phyloP scores from a whole-genome alignment of 495 filamentous ascomycete species.

The Podospora fimiseda region DNA sequence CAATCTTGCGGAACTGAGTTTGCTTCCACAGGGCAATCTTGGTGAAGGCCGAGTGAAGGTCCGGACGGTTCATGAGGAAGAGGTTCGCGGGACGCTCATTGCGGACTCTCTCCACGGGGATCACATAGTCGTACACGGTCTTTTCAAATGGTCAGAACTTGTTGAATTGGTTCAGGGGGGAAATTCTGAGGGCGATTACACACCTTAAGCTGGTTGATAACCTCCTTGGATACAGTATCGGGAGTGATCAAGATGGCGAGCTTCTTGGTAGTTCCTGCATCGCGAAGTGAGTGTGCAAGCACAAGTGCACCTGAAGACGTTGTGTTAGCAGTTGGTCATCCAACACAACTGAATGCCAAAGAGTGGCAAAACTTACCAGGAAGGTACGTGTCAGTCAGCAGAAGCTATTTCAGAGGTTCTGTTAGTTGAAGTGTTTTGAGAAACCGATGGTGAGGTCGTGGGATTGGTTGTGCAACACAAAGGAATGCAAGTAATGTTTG shows the following conservation, averaged over 20 bases:
- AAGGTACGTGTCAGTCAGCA: constrained; percentile 84
- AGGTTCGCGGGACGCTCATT: constrained; percentile 77
- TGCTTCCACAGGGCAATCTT: constrained; percentile 95
- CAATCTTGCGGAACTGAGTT: constrained; percentile 79
- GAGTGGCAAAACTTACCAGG: constrained; percentile 55
- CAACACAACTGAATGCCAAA: constrained; percentile 1
- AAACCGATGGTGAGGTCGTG: too few relatives aligned
- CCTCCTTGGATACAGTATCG: constrained; percentile 63
- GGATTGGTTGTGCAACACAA: too few relatives aligned
- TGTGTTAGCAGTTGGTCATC: too few relatives aligned
- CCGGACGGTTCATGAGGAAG: constrained; percentile 82
- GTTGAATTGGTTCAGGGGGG: background rate
- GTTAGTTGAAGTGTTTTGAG: constrained; percentile 23
- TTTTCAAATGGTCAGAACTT: constrained; percentile 33
- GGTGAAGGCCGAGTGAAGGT: constrained; percentile 86
- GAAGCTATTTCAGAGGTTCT: constrained; percentile 51
- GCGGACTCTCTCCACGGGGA: constrained; percentile 71
- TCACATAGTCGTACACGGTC: constrained; percentile 82
- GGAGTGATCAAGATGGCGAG: constrained; percentile 77
- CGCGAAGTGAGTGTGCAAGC: constrained; percentile 87
- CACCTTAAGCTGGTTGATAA: constrained; percentile 70
- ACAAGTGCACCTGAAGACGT: constrained; percentile 95
- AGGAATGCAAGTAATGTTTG: too few relatives aligned
- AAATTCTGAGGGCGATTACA: background rate
- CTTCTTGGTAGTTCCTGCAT: constrained; percentile 81